Conservation (phyloP, 2,329 filamentous ascomycete species). For the Akanthomyces uredinophilus region DNA sequence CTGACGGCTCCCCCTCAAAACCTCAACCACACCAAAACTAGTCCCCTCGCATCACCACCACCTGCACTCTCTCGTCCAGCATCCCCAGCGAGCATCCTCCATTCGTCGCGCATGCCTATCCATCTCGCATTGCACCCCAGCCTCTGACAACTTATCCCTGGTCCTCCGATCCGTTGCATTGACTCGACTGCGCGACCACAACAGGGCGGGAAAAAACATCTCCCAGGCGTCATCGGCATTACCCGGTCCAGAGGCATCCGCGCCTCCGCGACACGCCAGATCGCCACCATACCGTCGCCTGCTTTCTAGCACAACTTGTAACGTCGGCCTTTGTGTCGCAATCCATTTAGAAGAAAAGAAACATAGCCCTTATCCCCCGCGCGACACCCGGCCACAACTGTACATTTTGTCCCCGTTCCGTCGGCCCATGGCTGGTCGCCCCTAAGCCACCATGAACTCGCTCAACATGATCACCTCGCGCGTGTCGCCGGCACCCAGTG, state of each 20-base stretch:
- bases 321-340: background rate
- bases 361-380: background rate
- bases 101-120: background rate
- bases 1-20: slow-evolving; percentile 12
- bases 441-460: slow-evolving; percentile 77
- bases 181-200: slow-evolving; percentile 4
- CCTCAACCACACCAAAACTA: slow-evolving; percentile 6
- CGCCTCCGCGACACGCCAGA: slow-evolving; percentile 13
- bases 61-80: background rate
- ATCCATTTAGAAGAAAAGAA: background rate
- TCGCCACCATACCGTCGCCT: background rate
- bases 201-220: background rate
- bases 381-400: background rate
- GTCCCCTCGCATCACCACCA: slow-evolving; percentile 5
- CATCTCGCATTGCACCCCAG: background rate
- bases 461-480: slow-evolving; percentile 88
- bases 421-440: slow-evolving; percentile 50
- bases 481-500: slow-evolving; percentile 59
- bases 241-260: slow-evolving; percentile 12
- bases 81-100: background rate
- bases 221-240: slow-evolving; percentile 6
- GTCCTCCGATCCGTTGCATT: background rate
- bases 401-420: slow-evolving; percentile 2
- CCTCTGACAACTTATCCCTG: background rate
- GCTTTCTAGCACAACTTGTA: background rate